Evolutionary conservation across 2,329 filamentous ascomycete species (phyloP).

Genomic region (Fusarium avenaceum): DNA sequence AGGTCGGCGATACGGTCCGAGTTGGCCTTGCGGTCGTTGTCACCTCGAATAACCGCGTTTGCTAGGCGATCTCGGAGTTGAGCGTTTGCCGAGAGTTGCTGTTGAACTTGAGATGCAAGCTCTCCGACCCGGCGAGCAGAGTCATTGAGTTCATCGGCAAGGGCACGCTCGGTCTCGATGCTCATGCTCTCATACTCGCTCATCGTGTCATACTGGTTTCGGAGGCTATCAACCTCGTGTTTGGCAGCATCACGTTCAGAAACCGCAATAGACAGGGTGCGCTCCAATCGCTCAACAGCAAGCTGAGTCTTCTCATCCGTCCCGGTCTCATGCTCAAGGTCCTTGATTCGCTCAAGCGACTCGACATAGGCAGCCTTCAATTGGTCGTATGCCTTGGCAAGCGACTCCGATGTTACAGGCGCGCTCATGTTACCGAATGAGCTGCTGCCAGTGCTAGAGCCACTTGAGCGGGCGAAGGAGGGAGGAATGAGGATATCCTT

Average conservation of each 20-base stretch:
- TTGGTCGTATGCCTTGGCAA: conserved; percentile 80
- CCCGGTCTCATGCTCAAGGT: conserved; percentile 67
- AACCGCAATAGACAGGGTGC: conserved; percentile 76
- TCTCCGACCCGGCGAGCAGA: conserved; percentile 84
- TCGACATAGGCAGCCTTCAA: conserved; percentile 79
- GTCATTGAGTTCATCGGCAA: conserved; percentile 77
- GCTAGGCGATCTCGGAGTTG: conserved; percentile 81
- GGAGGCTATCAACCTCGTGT: conserved; percentile 73
- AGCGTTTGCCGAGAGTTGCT: conserved; percentile 83
- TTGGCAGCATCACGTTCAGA: conserved; percentile 80
- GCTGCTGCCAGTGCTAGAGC: conserved; percentile 49
- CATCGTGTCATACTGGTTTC: conserved; percentile 71
- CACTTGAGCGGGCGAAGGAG: conserved; percentile 63
- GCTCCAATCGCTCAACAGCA: conserved; percentile 75
- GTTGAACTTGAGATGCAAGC: conserved; percentile 81
- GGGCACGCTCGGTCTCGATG: conserved; percentile 71
- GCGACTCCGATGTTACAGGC: conserved; percentile 75
- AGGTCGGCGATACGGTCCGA: conserved; percentile 85
- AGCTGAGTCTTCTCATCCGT: conserved; percentile 71
- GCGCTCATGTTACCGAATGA: conserved; percentile 50
- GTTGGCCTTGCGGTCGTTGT: conserved; percentile 84
- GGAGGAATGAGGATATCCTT: conserved; percentile 84
- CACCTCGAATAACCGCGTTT: conserved; percentile 84
- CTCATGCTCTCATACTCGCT: conserved; percentile 68
- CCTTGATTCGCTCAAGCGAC: conserved; percentile 75